Percentiles rank a stretch among this genome's conserved stretches.
Evolutionary conservation across 345 rosid species (phyloP).

Genomic region (Adansonia digitata): DNA sequence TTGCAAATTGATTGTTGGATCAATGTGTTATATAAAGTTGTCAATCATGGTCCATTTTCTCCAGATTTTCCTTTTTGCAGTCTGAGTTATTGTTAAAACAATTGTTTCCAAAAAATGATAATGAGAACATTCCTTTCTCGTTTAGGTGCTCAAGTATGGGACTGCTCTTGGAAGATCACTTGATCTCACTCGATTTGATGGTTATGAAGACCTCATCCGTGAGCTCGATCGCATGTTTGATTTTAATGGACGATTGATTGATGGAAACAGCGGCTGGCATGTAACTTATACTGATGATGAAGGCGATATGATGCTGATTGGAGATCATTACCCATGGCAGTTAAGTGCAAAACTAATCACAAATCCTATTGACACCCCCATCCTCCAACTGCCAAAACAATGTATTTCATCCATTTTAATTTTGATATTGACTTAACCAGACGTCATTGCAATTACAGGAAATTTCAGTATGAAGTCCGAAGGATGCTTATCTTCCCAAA

Average conservation of each 20-base stretch:
- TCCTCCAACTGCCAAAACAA: neutral
- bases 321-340: constrained; percentile 40
- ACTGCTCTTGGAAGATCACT: constrained; percentile 34
- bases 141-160: constrained; percentile 45
- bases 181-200: constrained; percentile 28
- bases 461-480: constrained; percentile 26
- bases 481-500: constrained; percentile 29
- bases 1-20: neutral
- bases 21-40: neutral
- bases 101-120: neutral
- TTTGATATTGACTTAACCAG: neutral
- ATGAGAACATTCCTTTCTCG: neutral
- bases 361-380: neutral
- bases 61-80: neutral
- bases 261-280: constrained; percentile 40
- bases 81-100: neutral
- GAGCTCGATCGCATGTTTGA: constrained; percentile 46
- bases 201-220: constrained; percentile 31
- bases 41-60: neutral
- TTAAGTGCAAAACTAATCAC: constrained; percentile 28
- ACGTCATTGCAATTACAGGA: constrained; percentile 26
- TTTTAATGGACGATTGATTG: constrained; percentile 35
- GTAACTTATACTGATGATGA: constrained; percentile 30
- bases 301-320: constrained; percentile 33
- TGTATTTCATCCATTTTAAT: no score